Evolutionary conservation across 2,329 filamentous ascomycete species (phyloP).

Genomic region (Aspergillus sp.): DNA sequence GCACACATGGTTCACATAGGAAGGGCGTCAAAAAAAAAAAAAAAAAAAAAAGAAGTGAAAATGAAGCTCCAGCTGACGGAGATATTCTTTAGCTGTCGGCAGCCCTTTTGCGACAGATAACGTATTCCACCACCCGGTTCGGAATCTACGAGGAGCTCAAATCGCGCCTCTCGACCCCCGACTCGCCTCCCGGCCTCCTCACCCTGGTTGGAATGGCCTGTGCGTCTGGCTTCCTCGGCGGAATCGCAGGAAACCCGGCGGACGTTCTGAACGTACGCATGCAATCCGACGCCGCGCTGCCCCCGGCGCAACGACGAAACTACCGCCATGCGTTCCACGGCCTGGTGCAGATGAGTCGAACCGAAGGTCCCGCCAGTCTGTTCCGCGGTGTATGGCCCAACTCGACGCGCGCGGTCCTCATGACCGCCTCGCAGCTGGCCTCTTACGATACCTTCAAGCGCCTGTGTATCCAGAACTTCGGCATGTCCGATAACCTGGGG

Average conservation of each 20-base stretch:
- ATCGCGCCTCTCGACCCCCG: conserved; percentile 58
- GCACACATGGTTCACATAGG: neutral
- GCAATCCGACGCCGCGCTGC: conserved; percentile 87
- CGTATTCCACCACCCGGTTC: conserved; percentile 95
- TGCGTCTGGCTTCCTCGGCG: conserved; percentile 81
- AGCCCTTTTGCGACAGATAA: conserved; percentile 87
- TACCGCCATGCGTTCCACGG: conserved; percentile 90
- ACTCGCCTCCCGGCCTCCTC: conserved; percentile 63
- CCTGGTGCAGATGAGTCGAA: conserved; percentile 78
- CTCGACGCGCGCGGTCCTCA: conserved; percentile 61
- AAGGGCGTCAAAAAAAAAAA: no score
- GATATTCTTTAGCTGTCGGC: conserved; percentile 66
- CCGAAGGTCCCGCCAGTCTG: conserved; percentile 73
- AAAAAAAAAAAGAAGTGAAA: neutral
- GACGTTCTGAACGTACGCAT: conserved; percentile 98
- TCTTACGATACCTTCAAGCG: conserved; percentile 66
- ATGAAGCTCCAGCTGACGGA: conserved; percentile 1
- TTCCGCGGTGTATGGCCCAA: conserved; percentile 75
- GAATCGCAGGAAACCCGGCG: conserved; percentile 87
- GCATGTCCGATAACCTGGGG: conserved; percentile 55
- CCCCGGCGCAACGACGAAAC: conserved; percentile 71
- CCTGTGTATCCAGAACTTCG: conserved; percentile 51
- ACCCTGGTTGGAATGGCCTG: conserved; percentile 81
- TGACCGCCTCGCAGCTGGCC: conserved; percentile 64
- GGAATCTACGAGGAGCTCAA: conserved; percentile 96